Evolutionary conservation across 495 filamentous ascomycete genomes (phyloP), one percentile per base, ranked within the genome.

Genomic region (Bacidia gigantensis): DNA sequence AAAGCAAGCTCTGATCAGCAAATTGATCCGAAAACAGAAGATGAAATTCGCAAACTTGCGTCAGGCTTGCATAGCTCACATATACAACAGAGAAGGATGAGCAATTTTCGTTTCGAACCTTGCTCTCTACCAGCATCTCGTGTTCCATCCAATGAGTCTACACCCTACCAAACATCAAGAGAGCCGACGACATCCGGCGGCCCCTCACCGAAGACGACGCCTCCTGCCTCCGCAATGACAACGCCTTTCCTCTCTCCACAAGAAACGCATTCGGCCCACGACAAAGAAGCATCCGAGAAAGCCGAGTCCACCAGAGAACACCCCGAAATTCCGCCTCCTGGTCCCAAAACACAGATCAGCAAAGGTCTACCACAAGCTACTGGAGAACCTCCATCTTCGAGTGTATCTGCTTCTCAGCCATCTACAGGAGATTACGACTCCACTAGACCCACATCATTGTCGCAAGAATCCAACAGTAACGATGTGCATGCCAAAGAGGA

Each of bases 161-260:
- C 60, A 49, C 51, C 52, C n/a, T 64, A 58, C 26, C 51, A 62
- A 26, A 41, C 59, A 11, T 57, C 61, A 5, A 49, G 54, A 45
- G 55, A 57, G 29, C 38, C 49, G 22, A 61, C 56, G 10, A 46
- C 51, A 25, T 59, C 61, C 38, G 58, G 58, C 29, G 51, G 51
- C 46, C 56, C 62, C 17, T 67, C 66, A 26, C 65, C 65, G 14
- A 58, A 56, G 46, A 45, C 57, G 23, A 56, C 51, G 53, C 58
- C 65, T 57, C 53, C 62, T 50, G 38, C 46, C 22, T 73, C 81
- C 46, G 74, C 81, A 44, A 81, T 89, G 72, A 82, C 90, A 57
- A 92, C 89, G 12, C 92, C 92, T 54, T 89, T 87, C 21, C 76
- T 97, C 12, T 95, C 90, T 2, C 90, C 92, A 26, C 81, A 88